Evolutionary conservation across 2,329 filamentous ascomycete genomes (phyloP).

Genomic region (Phialemonium atrogriseum): DNA sequence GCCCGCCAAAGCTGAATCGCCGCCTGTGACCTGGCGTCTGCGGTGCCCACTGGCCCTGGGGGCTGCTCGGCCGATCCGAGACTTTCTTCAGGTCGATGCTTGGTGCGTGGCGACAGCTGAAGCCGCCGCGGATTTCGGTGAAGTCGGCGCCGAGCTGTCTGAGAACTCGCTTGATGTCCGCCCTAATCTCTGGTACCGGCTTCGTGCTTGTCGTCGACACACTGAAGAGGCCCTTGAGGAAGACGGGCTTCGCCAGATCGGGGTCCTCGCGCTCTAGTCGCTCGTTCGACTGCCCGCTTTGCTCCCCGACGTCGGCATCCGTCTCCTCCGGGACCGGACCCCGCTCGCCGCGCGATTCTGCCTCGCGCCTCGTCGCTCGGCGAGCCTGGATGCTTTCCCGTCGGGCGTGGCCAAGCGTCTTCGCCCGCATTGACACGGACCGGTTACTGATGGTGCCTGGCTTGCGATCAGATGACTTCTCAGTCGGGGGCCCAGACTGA

Average conservation of each 20-base stretch:
- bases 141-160: conserved; percentile 85
- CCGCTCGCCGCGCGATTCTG: conserved; percentile 19
- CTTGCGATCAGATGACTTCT: conserved; percentile 40
- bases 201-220: conserved; percentile 95
- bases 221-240: conserved; percentile 92
- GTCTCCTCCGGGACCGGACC: conserved; percentile 80
- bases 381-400: conserved; percentile 89
- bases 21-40: conserved; percentile 53
- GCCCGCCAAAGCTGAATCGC: conserved; percentile 76
- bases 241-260: conserved; percentile 87
- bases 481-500: conserved; percentile 50
- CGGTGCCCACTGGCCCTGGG: conserved; percentile 28
- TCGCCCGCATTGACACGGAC: conserved; percentile 63
- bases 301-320: conserved; percentile 64
- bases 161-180: conserved; percentile 85
- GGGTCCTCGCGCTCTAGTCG: conserved; percentile 48
- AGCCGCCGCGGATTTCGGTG: conserved; percentile 86
- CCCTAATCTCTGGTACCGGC: conserved; percentile 74
- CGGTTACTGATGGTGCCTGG: conserved; percentile 45
- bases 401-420: conserved; percentile 81
- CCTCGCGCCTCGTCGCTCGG: conserved; percentile 54
- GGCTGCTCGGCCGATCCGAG: conserved; percentile 54
- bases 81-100: conserved; percentile 81
- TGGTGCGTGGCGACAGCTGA: conserved; percentile 78
- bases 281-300: conserved; percentile 52